Percentiles rank a stretch among this genome's conserved stretches.
Evolutionary conservation across 768 basidiomycete genomes (phyloP).

Genomic region (Hypholoma fasciculare): DNA sequence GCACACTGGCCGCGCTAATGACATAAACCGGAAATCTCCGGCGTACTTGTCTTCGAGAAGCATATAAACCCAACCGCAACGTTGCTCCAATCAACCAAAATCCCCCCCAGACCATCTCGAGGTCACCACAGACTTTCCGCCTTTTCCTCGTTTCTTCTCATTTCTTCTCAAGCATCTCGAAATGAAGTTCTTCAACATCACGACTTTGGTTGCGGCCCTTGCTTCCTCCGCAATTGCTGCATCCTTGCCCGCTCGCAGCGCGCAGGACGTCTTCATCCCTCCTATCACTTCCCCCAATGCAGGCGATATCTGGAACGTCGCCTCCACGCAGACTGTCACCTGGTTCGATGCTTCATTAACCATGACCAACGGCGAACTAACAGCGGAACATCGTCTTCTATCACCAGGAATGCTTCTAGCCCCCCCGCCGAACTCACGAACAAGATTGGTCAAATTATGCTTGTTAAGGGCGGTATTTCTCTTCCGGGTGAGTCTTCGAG

Average conservation of each 20-base stretch:
- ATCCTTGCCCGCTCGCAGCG: background rate
- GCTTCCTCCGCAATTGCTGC: background rate
- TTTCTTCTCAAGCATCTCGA: background rate
- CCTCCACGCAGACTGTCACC: background rate
- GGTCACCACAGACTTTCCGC: background rate
- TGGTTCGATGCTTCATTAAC: background rate
- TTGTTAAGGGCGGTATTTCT: background rate
- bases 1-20: no score
- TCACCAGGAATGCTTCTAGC: background rate
- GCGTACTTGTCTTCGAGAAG: no score
- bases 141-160: background rate
- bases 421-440: conserved; percentile 1
- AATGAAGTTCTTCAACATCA: conserved; percentile 1
- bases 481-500: background rate
- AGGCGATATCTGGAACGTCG: background rate
- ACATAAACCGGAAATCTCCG: no score
- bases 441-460: background rate
- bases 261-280: conserved; percentile 1
- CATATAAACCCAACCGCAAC: no score
- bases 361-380: background rate
- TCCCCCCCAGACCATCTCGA: background rate
- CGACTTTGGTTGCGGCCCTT: background rate
- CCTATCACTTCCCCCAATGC: background rate
- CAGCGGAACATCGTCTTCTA: background rate
- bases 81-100: background rate